A percentile compares a stretch with the other conserved stretches of the same genome.
These are phyloP conservation scores for Dendrothele bispora DNA, from an alignment of 768 basidiomycete genomes.

Conservation along the genomic window DNA sequence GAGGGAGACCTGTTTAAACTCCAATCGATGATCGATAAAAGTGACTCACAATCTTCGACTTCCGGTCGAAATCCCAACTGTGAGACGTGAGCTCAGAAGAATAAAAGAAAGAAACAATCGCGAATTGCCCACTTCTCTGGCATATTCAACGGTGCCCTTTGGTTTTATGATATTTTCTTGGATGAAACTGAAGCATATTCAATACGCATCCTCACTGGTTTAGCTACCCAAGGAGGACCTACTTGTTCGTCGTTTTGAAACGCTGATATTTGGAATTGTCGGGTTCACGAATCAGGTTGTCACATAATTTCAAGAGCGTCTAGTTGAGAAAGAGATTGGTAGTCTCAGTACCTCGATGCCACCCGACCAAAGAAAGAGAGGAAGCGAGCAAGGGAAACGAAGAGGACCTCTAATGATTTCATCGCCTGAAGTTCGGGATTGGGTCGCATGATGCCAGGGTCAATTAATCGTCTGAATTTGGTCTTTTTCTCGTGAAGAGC, in stretches of 20 bases:
- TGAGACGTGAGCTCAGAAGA: conserved; percentile 8
- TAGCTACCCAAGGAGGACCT: conserved; percentile 35
- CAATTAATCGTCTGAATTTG: conserved; percentile 71
- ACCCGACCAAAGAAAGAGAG: too few relatives aligned
- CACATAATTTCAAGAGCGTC: conserved; percentile 57
- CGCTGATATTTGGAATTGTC: conserved; percentile 68
- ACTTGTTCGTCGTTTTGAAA: conserved; percentile 74
- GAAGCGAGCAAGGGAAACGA: conserved; percentile 15
- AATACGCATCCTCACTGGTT: conserved; percentile 17
- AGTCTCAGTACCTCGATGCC: conserved; percentile 11
- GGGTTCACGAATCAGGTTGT: conserved; percentile 74
- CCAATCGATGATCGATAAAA: conserved; percentile 54
- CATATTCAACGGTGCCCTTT: conserved; percentile 79
- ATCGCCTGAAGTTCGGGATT: conserved; percentile 63
- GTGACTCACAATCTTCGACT: conserved; percentile 30
- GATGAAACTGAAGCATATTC: neutral
- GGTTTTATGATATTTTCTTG: conserved; percentile 62
- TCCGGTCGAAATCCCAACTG: conserved; percentile 77
- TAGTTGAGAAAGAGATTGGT: conserved; percentile 17
- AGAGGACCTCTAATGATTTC: conserved; percentile 61
- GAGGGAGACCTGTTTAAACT: neutral
- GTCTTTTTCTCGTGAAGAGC: conserved; percentile 69
- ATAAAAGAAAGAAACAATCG: conserved; percentile 9
- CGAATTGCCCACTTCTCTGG: conserved; percentile 59
- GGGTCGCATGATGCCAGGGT: conserved; percentile 75